Percentiles rank a stretch among this genome's conserved stretches.
These are phyloP conservation scores for Rubus idaeus DNA, from an alignment of 306 rosid species.

Conservation along the genomic window DNA sequence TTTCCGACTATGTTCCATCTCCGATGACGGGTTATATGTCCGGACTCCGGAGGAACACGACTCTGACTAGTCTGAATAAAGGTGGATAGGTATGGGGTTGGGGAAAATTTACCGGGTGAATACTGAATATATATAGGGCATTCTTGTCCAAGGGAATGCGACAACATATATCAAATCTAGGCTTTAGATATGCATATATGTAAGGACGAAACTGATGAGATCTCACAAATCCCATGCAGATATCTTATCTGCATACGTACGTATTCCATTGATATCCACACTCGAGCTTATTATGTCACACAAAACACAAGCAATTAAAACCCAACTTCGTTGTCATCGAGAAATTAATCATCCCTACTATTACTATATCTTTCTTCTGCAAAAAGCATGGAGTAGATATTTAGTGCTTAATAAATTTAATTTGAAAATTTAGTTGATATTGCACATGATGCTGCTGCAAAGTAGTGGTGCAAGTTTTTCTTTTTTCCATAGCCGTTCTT, in stretches of 20 bases:
- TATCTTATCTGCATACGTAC: background rate
- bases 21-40: background rate
- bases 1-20: no score
- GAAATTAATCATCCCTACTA: background rate
- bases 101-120: background rate
- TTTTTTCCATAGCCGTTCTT: background rate
- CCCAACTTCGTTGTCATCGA: background rate
- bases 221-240: background rate
- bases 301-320: background rate
- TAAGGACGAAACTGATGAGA: slow-evolving; percentile 3
- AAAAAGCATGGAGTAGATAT: background rate
- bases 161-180: background rate
- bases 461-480: background rate
- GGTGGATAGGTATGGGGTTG: background rate
- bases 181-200: background rate
- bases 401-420: background rate
- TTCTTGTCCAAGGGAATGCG: background rate
- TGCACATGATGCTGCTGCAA: background rate
- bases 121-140: background rate
- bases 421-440: background rate
- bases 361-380: background rate
- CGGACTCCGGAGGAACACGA: background rate
- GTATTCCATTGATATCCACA: background rate
- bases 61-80: background rate
- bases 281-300: slow-evolving; percentile 2